Evolutionary conservation across 2,329 filamentous ascomycete genomes (phyloP).

Genomic region (Beauveria sp.): DNA sequence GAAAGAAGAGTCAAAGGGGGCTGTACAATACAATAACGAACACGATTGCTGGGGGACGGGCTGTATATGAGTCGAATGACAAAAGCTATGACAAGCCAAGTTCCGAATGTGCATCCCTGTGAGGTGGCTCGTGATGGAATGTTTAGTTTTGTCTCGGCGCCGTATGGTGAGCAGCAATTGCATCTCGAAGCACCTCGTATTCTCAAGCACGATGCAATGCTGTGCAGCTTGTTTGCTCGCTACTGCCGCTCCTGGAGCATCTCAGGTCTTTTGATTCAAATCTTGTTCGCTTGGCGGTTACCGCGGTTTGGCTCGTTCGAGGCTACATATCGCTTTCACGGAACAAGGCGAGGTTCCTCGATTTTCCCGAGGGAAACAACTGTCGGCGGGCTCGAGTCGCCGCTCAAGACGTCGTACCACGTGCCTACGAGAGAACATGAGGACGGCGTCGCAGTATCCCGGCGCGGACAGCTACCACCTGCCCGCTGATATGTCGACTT

Average conservation of each 20-base stretch:
- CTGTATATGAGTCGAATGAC: not conserved
- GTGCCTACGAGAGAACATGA: conserved; percentile 32
- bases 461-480: conserved; percentile 30
- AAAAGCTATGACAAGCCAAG: not conserved
- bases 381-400: conserved; percentile 29
- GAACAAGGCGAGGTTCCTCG: conserved; percentile 34
- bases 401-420: conserved; percentile 33
- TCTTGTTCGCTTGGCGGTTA: no score
- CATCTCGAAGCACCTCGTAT: no score
- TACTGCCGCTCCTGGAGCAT: no score
- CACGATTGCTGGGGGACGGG: not conserved
- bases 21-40: conserved; percentile 10
- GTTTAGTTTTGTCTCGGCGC: no score
- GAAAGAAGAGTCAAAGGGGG: not conserved
- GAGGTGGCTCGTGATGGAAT: not conserved
- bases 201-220: no score
- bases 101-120: not conserved
- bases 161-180: not conserved
- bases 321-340: conserved; percentile 41
- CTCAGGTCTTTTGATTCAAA: conserved; percentile 11
- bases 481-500: conserved; percentile 32
- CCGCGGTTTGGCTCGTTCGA: conserved; percentile 38
- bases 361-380: conserved; percentile 8
- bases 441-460: conserved; percentile 22
- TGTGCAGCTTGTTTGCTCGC: no score